Base-by-base conservation (phyloP, 1,284 basidiomycete genomes). In the Puccinia coronata region DNA sequence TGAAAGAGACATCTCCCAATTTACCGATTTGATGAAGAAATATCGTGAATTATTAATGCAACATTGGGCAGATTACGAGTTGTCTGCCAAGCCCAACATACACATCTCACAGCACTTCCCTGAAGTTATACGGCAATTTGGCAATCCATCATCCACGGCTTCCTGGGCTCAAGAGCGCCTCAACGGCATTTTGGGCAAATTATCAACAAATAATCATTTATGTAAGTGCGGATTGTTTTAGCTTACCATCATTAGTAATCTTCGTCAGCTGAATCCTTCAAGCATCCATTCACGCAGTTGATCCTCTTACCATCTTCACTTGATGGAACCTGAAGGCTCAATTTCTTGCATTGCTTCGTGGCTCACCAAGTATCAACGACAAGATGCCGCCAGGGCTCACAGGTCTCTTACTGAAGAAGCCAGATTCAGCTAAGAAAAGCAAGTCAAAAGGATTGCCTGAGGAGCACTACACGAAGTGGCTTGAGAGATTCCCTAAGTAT, bases 21-120 rank as follows among this genome's bases (percentile, higher is more conserved):
- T 70, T 47, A 49, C 67, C 41, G 14, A 49, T 25, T 70, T 74
- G 72, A 55, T 74, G 36, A 74, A 39, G 31, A 31, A 74, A 18
- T 74, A 74, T 59, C 53, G 53, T 6, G n/a, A 59, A 55, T 43
- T 41, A 41, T 49, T 74, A 28, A n/a, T 72, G 70, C 12, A 28
- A 51, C 72, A 59, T 61, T 74, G 72, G 72, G 47, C 41, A 18
- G 12, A 9, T 49, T 41, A 76, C 39, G 25, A 76, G 3, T 5
- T 65, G 39, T 39, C 23, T 47, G 2, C 59, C 39, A 76, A 76
- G 74, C 74, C 74, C 36, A 76, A 76, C 59, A 8, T 76, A 34
- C 74, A 76, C 36, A 14, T 63, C 65, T 49, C 55, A 65, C 75
- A 77, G 43, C 75, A 77, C 61, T 65, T 65, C 41, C 61, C 75